Evolutionary conservation across 2,329 filamentous ascomycete species (phyloP), one percentile per base, ranked within the genome.

Genomic region (Calycina herbarum): DNA sequence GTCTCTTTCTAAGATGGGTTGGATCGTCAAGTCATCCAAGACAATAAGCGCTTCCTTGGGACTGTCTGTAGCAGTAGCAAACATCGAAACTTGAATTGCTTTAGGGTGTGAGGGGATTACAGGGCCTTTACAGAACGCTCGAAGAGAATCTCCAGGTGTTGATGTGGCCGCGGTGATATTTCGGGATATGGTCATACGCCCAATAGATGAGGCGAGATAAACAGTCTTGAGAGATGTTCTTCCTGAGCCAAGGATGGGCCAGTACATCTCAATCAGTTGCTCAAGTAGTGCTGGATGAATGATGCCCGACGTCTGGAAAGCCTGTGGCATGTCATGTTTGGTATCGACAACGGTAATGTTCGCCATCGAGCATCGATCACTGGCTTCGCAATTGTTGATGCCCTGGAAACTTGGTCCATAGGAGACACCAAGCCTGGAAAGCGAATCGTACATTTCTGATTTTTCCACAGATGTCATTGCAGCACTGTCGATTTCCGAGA

Each of bases 321-420:
- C 71, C 56, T 66, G 64, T 0, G 82, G 82, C 83, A 85, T 85
- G 1, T 75, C 71, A 2, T 76, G 70, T 1, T 73, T 73, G 0
- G 82, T 85, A 60, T 85, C 79, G 1, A 78, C 78, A 3, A 82
- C 73, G 3, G 72, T 70, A 17, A 82, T 73, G 3, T 76, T 73
- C 2, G 77, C 78, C 5, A 73, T 68, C 0, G 76, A 76, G 29
- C 71, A 73, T 3, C 29, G 62, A 20, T 71, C 71, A 10, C 75
- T 79, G 10, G 82, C 79, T 35, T 77, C 77, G 69, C 81, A 83
- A 61, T 82, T 78, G 51, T 76, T 75, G 17, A 86, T 71, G 3
- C 82, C 81, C 70, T 84, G 83, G 75, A 86, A 86, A 0, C 78
- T 78, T 1, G 80, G 74, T 0, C 84, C 84, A 65, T 86, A 86